Conservation (phyloP, 768 basidiomycete species). For the Glaciozyma martinii region DNA sequence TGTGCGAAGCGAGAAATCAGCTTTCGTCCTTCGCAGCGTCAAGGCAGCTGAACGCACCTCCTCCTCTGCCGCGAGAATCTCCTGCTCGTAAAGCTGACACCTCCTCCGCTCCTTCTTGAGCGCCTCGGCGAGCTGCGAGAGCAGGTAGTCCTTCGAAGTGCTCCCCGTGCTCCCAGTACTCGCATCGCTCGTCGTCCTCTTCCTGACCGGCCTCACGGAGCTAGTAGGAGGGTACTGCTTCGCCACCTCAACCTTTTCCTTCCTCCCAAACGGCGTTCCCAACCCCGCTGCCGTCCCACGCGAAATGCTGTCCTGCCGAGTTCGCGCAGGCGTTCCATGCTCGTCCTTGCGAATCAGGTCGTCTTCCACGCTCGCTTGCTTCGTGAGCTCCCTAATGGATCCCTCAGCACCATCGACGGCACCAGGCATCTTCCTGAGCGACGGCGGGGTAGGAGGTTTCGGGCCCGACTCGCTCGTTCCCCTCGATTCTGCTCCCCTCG, state of each 20-base stretch:
- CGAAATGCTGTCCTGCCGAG: neutral
- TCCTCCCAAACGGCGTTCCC: neutral
- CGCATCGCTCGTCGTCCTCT: neutral
- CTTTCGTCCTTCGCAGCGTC: no score
- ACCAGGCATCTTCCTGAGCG: neutral
- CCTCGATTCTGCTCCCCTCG: neutral
- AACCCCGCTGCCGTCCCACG: neutral
- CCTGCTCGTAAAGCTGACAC: slow-evolving; percentile 11
- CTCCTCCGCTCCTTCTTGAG: slow-evolving; percentile 18
- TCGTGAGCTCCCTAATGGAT: neutral
- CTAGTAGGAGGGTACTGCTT: neutral
- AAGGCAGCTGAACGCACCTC: slow-evolving; percentile 18
- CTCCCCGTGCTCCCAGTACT: slow-evolving; percentile 8
- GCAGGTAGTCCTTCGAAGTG: slow-evolving; percentile 17
- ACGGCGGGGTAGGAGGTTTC: neutral
- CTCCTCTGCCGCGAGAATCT: slow-evolving; percentile 1
- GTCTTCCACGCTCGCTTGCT: neutral
- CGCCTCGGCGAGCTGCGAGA: slow-evolving; percentile 17
- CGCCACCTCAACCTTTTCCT: neutral
- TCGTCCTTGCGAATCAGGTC: neutral
- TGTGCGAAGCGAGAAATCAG: neutral
- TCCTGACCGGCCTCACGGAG: neutral
- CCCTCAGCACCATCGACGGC: neutral
- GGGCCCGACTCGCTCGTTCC: neutral
- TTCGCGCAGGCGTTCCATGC: neutral